Conservation (phyloP, 495 filamentous ascomycete species). For the Pseudevernia furfuracea region DNA sequence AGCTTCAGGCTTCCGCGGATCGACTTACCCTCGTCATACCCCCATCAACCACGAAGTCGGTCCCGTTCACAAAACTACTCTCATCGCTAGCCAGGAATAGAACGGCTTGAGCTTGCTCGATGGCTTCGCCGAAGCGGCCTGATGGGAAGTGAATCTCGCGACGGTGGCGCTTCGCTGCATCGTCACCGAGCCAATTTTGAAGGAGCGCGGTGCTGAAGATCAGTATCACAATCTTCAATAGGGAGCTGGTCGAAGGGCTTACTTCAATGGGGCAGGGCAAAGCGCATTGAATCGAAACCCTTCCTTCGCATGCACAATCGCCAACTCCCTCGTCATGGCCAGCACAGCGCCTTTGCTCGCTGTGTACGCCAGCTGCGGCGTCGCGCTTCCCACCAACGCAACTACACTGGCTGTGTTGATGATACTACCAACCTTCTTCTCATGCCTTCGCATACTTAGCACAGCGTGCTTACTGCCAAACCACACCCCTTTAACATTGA, state of each 20-base stretch:
- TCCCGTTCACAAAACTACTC: constrained; percentile 84
- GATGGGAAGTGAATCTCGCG: constrained; percentile 92
- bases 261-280: constrained; percentile 89
- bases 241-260: background rate
- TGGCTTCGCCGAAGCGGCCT: constrained; percentile 90
- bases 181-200: constrained; percentile 92
- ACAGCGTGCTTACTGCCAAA: constrained; percentile 92
- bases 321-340: constrained; percentile 73
- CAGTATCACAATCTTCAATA: background rate
- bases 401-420: constrained; percentile 96
- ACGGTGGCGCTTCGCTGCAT: constrained; percentile 70
- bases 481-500: constrained; percentile 99
- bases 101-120: constrained; percentile 92
- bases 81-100: constrained; percentile 93
- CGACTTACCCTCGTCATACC: constrained; percentile 80
- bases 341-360: constrained; percentile 91
- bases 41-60: constrained; percentile 93
- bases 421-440: constrained; percentile 69
- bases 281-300: constrained; percentile 82
- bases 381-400: constrained; percentile 85
- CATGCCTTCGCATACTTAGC: constrained; percentile 66
- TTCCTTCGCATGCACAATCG: constrained; percentile 78
- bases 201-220: constrained; percentile 58
- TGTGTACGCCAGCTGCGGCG: constrained; percentile 91
- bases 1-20: too few species aligned